Conservation (phyloP, 75 land plant genomes). For the Pinus albicaulis region DNA sequence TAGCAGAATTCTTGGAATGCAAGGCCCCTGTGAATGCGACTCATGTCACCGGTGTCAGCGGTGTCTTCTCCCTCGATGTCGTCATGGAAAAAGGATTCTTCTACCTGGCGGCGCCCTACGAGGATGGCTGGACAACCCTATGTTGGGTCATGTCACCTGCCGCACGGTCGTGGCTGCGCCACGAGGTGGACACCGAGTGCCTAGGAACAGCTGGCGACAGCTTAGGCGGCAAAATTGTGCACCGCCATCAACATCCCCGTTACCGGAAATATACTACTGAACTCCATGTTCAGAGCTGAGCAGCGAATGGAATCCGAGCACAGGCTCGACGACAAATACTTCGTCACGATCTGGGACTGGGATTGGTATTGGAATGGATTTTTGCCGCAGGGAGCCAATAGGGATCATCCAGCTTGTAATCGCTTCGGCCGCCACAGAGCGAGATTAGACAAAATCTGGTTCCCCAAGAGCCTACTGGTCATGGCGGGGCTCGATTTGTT, state of each 20-base stretch:
- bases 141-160: conserved; percentile 48
- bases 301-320: conserved; percentile 64
- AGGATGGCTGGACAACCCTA: conserved; percentile 72
- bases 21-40: conserved; percentile 61
- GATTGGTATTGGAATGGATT: conserved; percentile 93
- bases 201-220: too few relatives aligned
- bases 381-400: conserved; percentile 70
- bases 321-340: conserved; percentile 66
- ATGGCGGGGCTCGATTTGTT: conserved; percentile 70
- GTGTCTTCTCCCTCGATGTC: conserved; percentile 66
- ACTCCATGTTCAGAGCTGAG: conserved; percentile 84
- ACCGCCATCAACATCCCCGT: conserved; percentile 60
- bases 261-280: conserved; percentile 63
- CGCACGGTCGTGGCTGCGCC: conserved; percentile 40
- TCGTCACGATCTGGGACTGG: too few relatives aligned
- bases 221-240: too few relatives aligned
- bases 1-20: conserved; percentile 74
- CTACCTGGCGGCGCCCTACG: conserved; percentile 78
- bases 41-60: conserved; percentile 74
- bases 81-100: conserved; percentile 45
- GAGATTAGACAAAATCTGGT: conserved; percentile 22
- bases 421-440: conserved; percentile 57
- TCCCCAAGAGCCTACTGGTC: conserved; percentile 75
- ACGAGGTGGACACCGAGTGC: too few relatives aligned
- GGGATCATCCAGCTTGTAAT: conserved; percentile 89